Evolutionary conservation across 1,284 basidiomycete species (phyloP), one percentile per base, ranked within the genome.

Genomic region (Neotropicomus parvogracilis): DNA sequence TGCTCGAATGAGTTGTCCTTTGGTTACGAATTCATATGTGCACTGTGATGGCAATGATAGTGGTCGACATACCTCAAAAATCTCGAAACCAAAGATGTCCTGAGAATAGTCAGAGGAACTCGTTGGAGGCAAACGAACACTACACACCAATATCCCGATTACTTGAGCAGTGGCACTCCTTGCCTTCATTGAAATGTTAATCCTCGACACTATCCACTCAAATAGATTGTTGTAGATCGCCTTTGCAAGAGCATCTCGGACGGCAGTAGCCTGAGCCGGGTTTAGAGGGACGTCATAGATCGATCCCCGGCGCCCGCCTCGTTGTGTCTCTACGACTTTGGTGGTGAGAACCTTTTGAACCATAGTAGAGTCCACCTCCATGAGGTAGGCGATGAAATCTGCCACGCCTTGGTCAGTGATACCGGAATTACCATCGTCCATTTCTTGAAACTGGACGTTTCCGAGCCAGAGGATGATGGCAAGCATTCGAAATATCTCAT

Each of bases 161-260:
- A 98, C 78, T 53, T 94, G 91, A n/a, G 87, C 76, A 37, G 83
- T 75, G 9, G 82, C 71, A 40, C 75, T 70, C 33, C 89, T 81
- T 14, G 94, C 81, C 64, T 94, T 95, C 93, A 99, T 97, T 6
- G 95, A 97, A 19, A 91, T 73, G 66, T 99, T 99, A 66, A 99
- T 82, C 50, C 94, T 84, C 19, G 91, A 89, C 29, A 99, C 97
- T 59, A 99, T 99, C 97, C 97, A 99, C 64, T 99, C 95, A 67
- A 99, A 99, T 17, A 99, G 74, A 69, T 98, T 98, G 74, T 97
- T 98, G 72, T 99, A 99, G 52, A 99, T 85, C 10, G 95, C 97
- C 68, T 99, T 97, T 6, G 95, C 77, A 28, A 99, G 75, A 0
- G 97, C 97, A 70, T 99, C 92, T 51, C 95, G 76, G 37, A 91